A percentile compares a stretch with the other conserved stretches of the same genome.
Conservation (phyloP, 148 eudicot genomes). For the Cornus florida region DNA sequence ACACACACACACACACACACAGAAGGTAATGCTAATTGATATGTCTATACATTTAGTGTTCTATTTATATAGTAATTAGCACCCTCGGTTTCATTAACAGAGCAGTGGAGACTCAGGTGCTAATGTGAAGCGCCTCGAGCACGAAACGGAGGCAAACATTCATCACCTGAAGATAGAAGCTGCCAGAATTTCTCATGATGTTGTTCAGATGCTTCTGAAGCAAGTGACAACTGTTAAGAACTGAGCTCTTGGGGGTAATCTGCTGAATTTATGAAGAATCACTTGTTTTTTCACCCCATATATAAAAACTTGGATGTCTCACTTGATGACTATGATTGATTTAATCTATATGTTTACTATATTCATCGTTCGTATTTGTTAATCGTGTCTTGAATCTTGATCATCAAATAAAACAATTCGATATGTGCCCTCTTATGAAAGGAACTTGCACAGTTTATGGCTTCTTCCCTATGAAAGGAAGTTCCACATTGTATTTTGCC, state of each 20-base stretch:
- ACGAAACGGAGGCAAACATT: constrained; percentile 77
- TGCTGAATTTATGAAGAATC: too few relatives aligned
- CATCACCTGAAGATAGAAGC: constrained; percentile 63
- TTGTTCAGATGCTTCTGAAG: constrained; percentile 84
- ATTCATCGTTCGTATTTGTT: not conserved
- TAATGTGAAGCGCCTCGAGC: constrained; percentile 91
- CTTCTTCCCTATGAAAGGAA: too few relatives aligned
- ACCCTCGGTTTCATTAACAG: constrained; percentile 31
- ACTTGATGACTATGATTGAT: not conserved
- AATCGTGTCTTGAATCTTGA: not conserved
- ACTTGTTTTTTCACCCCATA: too few relatives aligned
- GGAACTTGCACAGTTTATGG: too few relatives aligned
- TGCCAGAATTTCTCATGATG: constrained; percentile 65
- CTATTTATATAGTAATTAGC: too few relatives aligned
- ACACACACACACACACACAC: too few relatives aligned
- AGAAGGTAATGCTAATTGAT: too few relatives aligned
- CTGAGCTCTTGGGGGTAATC: constrained; percentile 16
- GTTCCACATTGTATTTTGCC: too few relatives aligned
- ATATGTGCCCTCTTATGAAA: not conserved
- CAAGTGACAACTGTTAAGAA: constrained; percentile 73
- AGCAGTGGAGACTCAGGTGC: constrained; percentile 96
- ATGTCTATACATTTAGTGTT: not conserved
- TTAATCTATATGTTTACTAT: not conserved
- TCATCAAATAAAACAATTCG: not conserved
- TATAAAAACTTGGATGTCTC: not conserved